These are phyloP conservation scores for Akanthomyces dipterigenus DNA, from an alignment of 2,329 filamentous ascomycete genomes.

Conservation along the genomic window DNA sequence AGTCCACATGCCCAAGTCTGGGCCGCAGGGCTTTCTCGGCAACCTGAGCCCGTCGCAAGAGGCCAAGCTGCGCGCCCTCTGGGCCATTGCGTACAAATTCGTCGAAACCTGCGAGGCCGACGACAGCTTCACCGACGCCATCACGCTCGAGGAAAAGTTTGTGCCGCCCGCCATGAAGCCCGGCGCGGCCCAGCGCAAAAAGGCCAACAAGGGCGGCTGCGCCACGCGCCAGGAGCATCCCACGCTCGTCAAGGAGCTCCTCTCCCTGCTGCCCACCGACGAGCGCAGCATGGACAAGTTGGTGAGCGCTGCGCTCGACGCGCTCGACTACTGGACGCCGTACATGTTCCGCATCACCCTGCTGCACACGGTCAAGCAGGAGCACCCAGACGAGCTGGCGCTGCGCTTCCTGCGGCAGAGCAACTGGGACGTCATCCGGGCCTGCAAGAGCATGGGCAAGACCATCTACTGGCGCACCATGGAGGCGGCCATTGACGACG, in stretches of 20 bases:
- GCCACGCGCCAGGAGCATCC: conserved; percentile 45
- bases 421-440: conserved; percentile 86
- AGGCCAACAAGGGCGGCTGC: conserved; percentile 49
- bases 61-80: conserved; percentile 74
- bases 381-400: conserved; percentile 75
- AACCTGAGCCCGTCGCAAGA: conserved; percentile 78
- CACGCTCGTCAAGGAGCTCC: conserved; percentile 23
- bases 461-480: conserved; percentile 79
- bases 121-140: conserved; percentile 19
- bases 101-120: conserved; percentile 48
- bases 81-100: conserved; percentile 64
- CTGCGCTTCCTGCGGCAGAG: conserved; percentile 71
- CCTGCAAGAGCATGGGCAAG: conserved; percentile 80
- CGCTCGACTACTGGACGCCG: conserved; percentile 63
- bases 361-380: conserved; percentile 86
- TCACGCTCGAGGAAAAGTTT: conserved; percentile 25
- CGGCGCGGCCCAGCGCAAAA: conserved; percentile 7
- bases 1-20: background rate
- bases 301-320: conserved; percentile 71
- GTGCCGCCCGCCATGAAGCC: conserved; percentile 22
- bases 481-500: conserved; percentile 77
- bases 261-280: conserved; percentile 37
- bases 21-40: conserved; percentile 62
- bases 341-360: conserved; percentile 69
- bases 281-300: conserved; percentile 81